Base-by-base conservation (phyloP, 2,329 filamentous ascomycete genomes). In the Fusarium annulatum region DNA sequence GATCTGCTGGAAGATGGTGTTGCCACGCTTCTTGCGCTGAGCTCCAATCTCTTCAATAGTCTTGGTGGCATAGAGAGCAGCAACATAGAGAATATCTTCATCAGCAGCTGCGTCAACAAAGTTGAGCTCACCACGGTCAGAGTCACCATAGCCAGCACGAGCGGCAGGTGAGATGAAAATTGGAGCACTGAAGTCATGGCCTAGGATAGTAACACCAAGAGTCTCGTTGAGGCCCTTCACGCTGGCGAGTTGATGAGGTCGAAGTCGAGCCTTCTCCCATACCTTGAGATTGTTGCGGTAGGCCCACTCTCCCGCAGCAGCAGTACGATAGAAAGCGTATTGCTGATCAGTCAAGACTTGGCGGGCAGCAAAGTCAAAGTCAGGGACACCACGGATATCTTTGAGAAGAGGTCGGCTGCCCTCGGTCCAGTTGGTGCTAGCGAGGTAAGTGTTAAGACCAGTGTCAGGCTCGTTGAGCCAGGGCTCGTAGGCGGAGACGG, bases 261-360 rank as follows among this genome's bases (percentile, higher is more conserved):
- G 81, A 33, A 87, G 78, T 45, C 82, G 81, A 59, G 84, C 84
- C 66, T 85, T 84, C 42, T 82, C 77, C 81, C 82, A 88, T 45
- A 86, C 82, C 62, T 87, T 85, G 10, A 88, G 81, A 76, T 88
- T 87, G 79, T 87, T 85, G 53, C 85, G 82, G 81, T 88, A 88
- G 1, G 83, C 73, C 85, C 84, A 88, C 75, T 88, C 86, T 52
- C 85, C 85, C 7, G 83, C 86, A 12, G 85, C 84, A 21, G 83
- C 86, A 63, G 83, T 85, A 34, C 86, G 83, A 79, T 87, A 87
- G 79, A 86, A 88, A 19, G 85, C 83, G 68, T 86, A 88, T 34
- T 83, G 74, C 28, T 82, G 80, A 36, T 75, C 76, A 59, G 82
- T 81, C 71, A 87, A 79, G 69, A 82, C 79, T 62, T 84, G 82